Conservation (phyloP, 1,139 yeast genomes). For the Insectozyma bohioensis region DNA sequence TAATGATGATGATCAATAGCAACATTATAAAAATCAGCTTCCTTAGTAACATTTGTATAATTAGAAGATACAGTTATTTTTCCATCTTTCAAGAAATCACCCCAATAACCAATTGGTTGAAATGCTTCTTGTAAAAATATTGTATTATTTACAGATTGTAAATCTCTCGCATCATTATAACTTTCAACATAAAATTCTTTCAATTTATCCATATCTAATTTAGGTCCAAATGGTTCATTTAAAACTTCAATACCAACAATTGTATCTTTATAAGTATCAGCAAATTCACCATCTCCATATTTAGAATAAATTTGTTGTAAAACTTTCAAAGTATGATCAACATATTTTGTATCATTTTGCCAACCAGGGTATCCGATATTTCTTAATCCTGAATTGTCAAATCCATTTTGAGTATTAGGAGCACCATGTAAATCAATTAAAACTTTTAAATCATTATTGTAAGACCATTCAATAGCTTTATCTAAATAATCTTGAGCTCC, state of each 20-base stretch:
- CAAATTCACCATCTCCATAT: conserved; percentile 38
- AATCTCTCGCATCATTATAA: conserved; percentile 36
- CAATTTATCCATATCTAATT: conserved; percentile 36
- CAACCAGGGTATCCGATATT: conserved; percentile 48
- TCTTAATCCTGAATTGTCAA: conserved; percentile 64
- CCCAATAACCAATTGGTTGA: conserved; percentile 50
- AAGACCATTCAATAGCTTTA: conserved; percentile 56
- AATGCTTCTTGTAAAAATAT: conserved; percentile 63
- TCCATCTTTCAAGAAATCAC: conserved; percentile 38
- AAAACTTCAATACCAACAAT: conserved; percentile 62
- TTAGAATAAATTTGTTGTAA: conserved; percentile 42
- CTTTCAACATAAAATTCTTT: conserved; percentile 41
- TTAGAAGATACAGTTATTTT: conserved; percentile 13
- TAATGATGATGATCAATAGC: conserved; percentile 67
- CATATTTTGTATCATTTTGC: conserved; percentile 44
- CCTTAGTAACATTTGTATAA: conserved; percentile 10
- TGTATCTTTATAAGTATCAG: conserved; percentile 42
- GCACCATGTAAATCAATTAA: conserved; percentile 68
- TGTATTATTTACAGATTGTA: conserved; percentile 39
- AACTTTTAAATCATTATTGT: conserved; percentile 47
- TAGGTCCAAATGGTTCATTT: conserved; percentile 61
- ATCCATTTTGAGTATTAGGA: conserved; percentile 72
- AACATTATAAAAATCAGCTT: conserved; percentile 34
- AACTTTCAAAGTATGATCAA: conserved; percentile 43
- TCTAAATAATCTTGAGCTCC: conserved; percentile 57